Base-by-base conservation (phyloP, 257 asterid species). In the Solanum microdontum region DNA sequence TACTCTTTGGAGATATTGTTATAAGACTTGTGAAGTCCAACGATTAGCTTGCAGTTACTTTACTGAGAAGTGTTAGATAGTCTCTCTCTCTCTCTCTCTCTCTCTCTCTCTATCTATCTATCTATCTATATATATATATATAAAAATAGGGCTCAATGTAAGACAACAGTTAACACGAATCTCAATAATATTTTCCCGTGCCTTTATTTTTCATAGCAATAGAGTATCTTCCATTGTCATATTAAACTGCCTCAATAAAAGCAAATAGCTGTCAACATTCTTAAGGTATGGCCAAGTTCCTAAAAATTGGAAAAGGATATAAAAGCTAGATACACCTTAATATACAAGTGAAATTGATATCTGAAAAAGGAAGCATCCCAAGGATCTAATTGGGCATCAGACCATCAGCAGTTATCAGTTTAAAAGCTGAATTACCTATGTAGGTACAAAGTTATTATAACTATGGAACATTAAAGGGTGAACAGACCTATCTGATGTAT, bases 401-500 rank as follows among this genome's bases (percentile, higher is more conserved):
- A 40, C 26, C 26, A 45, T 45, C 28, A 48, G 21, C 69, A 48
- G 85, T 82, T 82, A 48, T 30, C 68, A 45, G 40, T 48, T 24
- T 79, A 79, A 43, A 43, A 66, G 84, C 36, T 33, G 70, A 62
- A 64, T 39, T 26, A 66, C 69, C 87, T 24, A 51, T 15, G 74
- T 51, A 82, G 64, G 51, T 79, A 10, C 69, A 82, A 28, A 82
- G 73, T 83, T 51, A 45, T 17, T 26, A 55, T 33, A 74, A 14
- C 34, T 51, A 80, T 60, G 84, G 36, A 87, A 30, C 45, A 90
- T 39, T 85, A 39, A 87, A 73, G 80, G 37, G 84, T 72, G 89
- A 87, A 90, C 90, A 83, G 69, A 97, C 99, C 99, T 91, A 97
- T 95, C 89, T 97, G 99, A 84, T 95, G 98, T 89, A 96, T 94